Percentiles rank a stretch among this genome's conserved stretches.
These are phyloP conservation scores for Volvox reticuliferus DNA, from an alignment of 139 green algal genomes.

Conservation along the genomic window DNA sequence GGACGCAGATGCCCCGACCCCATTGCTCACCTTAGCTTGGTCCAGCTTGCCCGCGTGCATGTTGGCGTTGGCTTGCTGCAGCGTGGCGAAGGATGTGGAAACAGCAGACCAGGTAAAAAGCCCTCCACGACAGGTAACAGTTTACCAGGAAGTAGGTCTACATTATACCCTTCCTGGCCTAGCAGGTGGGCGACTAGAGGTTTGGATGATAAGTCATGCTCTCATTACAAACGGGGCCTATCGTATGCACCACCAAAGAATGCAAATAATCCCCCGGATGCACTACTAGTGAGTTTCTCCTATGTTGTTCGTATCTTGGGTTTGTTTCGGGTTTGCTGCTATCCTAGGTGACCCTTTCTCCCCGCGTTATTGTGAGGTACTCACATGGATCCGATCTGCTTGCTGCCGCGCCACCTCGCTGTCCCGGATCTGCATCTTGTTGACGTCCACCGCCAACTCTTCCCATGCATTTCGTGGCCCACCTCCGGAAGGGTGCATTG, in stretches of 20 bases:
- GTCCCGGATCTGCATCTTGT: constrained; percentile 52
- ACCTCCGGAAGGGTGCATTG: not conserved
- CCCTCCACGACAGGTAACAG: too few relatives aligned
- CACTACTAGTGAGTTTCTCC: too few relatives aligned
- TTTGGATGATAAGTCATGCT: too few relatives aligned
- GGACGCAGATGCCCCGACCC: not conserved
- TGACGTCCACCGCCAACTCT: constrained; percentile 53
- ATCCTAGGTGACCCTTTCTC: too few relatives aligned
- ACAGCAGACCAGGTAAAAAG: not conserved
- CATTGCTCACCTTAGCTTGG: constrained; percentile 30
- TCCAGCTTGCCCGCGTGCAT: constrained; percentile 39
- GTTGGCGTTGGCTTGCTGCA: constrained; percentile 47
- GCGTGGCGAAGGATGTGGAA: not conserved
- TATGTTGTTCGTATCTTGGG: too few relatives aligned
- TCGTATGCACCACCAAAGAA: not conserved
- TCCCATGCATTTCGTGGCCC: constrained; percentile 37
- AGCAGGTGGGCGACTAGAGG: too few relatives aligned
- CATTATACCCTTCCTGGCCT: too few relatives aligned
- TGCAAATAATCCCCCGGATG: too few relatives aligned
- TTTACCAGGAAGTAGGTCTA: too few relatives aligned
- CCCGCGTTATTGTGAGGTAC: not conserved
- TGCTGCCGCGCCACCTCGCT: constrained; percentile 21
- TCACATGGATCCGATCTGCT: constrained; percentile 24
- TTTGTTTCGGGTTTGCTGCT: too few relatives aligned
- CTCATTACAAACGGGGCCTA: too few relatives aligned